Conservation (phyloP, 2,329 filamentous ascomycete genomes). For the Exophiala sp. region DNA sequence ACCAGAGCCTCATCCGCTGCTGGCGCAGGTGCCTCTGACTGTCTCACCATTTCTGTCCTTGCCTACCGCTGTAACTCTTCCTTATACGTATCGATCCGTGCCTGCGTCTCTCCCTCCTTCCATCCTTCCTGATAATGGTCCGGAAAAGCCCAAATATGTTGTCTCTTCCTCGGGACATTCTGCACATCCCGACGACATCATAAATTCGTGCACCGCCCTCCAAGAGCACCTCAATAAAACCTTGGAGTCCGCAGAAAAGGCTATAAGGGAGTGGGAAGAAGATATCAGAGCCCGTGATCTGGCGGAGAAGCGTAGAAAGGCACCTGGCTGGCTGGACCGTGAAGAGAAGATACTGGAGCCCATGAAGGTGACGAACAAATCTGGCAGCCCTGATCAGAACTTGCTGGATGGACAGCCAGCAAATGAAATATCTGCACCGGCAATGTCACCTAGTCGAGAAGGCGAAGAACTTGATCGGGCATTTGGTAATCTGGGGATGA, state of each 20-base stretch:
- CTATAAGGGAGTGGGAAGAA: constrained; percentile 65
- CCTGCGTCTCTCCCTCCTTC: constrained; percentile 78
- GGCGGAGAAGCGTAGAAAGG: constrained; percentile 57
- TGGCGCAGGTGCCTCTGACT: constrained; percentile 86
- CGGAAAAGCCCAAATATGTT: constrained; percentile 63
- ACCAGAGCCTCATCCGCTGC: constrained; percentile 73
- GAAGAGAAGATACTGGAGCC: constrained; percentile 56
- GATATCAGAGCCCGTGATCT: constrained; percentile 53
- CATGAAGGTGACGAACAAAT: constrained; percentile 25
- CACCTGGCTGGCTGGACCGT: constrained; percentile 60
- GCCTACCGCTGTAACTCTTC: constrained; percentile 80
- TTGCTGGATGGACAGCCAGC: constrained; percentile 37
- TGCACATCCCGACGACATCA: constrained; percentile 80
- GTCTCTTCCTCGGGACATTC: constrained; percentile 71
- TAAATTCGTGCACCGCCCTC: constrained; percentile 71
- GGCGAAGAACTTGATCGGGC: constrained; percentile 50
- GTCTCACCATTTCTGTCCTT: constrained; percentile 92
- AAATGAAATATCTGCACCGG: constrained; percentile 32
- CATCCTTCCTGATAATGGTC: constrained; percentile 47
- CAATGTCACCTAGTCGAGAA: constrained; percentile 41
- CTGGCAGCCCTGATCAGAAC: constrained; percentile 23
- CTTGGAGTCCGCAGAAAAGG: constrained; percentile 60
- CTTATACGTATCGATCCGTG: constrained; percentile 90
- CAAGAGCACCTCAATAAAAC: constrained; percentile 67
- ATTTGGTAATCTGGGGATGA: constrained; percentile 46